These are phyloP conservation scores for Ogataea populi-albae DNA, from an alignment of 805 yeast species.

Conservation along the genomic window DNA sequence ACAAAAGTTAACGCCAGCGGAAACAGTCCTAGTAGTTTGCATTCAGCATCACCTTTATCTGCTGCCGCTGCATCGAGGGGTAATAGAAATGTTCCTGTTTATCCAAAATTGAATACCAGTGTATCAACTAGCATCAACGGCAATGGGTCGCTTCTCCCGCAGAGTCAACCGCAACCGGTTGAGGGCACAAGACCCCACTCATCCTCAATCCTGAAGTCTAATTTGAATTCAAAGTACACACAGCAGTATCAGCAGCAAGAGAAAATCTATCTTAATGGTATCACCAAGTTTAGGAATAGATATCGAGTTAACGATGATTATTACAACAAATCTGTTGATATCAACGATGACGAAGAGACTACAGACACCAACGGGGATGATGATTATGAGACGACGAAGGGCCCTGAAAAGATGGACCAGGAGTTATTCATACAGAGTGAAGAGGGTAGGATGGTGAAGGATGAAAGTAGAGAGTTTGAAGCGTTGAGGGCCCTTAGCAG, in stretches of 20 bases:
- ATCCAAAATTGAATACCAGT: slow-evolving; percentile 17
- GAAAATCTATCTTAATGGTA: slow-evolving; percentile 46
- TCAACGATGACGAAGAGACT: slow-evolving; percentile 35
- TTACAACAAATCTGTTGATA: slow-evolving; percentile 48
- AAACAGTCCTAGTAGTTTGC: slow-evolving; percentile 5
- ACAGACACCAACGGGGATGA: slow-evolving; percentile 27
- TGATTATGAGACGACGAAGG: slow-evolving; percentile 20
- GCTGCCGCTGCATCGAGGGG: slow-evolving; percentile 14
- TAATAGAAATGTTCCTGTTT: slow-evolving; percentile 16
- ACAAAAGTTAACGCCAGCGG: slow-evolving; percentile 4
- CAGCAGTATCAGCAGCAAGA: slow-evolving; percentile 53
- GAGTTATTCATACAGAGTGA: slow-evolving; percentile 15
- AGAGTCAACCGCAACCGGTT: slow-evolving; percentile 3
- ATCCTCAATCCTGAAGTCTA: slow-evolving; percentile 29
- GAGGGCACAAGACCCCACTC: slow-evolving; percentile 28
- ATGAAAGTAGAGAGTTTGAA: slow-evolving; percentile 25
- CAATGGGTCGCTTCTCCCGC: slow-evolving; percentile 1
- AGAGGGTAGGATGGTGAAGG: slow-evolving; percentile 18
- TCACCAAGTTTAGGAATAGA: slow-evolving; percentile 33
- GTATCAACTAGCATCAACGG: slow-evolving; percentile 11
- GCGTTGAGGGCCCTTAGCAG: slow-evolving; percentile 31
- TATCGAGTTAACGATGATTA: slow-evolving; percentile 46
- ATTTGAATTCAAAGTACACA: slow-evolving; percentile 31
- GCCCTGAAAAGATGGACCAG: slow-evolving; percentile 16
- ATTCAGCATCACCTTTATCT: slow-evolving; percentile 5